These are phyloP conservation scores for Yamadazyma diddensiae DNA, from an alignment of 1,139 yeast species.

Conservation along the genomic window DNA sequence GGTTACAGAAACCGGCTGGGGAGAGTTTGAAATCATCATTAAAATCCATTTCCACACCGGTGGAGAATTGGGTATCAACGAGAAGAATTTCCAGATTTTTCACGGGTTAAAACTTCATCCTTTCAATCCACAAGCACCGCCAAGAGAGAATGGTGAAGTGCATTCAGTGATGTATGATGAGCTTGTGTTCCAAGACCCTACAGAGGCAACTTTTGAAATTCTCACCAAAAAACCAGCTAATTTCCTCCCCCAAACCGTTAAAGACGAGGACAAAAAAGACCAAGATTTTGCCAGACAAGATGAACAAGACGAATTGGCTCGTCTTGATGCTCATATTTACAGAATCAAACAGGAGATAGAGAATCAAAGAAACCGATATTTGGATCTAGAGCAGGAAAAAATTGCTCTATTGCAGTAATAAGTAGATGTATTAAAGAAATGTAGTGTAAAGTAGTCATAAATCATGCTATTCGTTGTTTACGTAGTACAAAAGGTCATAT, in stretches of 20 bases:
- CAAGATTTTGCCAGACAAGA: conserved; percentile 43
- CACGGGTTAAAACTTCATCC: conserved; percentile 94
- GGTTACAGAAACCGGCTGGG: conserved; percentile 99
- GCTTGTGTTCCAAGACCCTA: conserved; percentile 92
- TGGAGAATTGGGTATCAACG: conserved; percentile 61
- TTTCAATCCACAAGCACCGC: conserved; percentile 51
- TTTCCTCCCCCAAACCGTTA: conserved; percentile 58
- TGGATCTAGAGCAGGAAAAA: conserved; percentile 49
- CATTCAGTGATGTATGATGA: conserved; percentile 84
- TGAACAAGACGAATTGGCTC: conserved; percentile 76
- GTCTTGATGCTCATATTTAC: conserved; percentile 64
- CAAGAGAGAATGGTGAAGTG: conserved; percentile 42
- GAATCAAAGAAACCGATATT: conserved; percentile 47
- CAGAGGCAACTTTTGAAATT: conserved; percentile 78
- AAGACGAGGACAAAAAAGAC: conserved; percentile 40
- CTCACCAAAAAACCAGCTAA: conserved; percentile 77
- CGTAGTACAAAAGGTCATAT: conserved; percentile 23
- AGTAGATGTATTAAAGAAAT: neutral
- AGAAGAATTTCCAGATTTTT: conserved; percentile 80
- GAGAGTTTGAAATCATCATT: conserved; percentile 91
- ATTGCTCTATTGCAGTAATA: conserved; percentile 37
- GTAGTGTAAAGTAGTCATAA: no score
- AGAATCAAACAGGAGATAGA: conserved; percentile 60
- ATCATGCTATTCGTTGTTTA: no score
- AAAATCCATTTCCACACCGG: conserved; percentile 84